Conservation (phyloP, 768 basidiomycete species). For the Boletellus sp. region DNA sequence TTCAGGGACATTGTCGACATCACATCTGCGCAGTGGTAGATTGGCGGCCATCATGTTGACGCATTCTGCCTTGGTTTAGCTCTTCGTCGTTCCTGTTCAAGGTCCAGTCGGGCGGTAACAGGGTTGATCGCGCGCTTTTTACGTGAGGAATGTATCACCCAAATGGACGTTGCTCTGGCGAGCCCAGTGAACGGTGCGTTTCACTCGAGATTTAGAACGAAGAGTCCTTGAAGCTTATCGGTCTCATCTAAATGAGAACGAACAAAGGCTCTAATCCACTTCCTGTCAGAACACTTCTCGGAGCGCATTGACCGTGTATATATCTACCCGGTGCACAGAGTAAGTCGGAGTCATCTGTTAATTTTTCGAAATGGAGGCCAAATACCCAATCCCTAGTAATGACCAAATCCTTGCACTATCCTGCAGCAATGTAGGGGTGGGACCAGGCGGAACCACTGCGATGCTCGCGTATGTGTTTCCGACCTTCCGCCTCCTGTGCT, state of each 20-base stretch:
- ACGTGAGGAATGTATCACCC: constrained; percentile 18
- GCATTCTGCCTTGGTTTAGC: constrained; percentile 24
- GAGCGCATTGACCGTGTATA: constrained; percentile 17
- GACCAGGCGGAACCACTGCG: constrained; percentile 75
- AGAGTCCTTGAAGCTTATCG: constrained; percentile 25
- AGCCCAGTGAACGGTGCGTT: constrained; percentile 11
- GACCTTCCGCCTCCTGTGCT: constrained; percentile 3
- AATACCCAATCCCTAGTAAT: constrained; percentile 31
- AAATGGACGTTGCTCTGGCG: constrained; percentile 12
- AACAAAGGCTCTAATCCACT: constrained; percentile 10
- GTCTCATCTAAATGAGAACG: constrained; percentile 18
- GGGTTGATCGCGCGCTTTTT: constrained; percentile 14
- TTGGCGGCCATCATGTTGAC: constrained; percentile 19
- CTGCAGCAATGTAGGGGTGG: constrained; percentile 72
- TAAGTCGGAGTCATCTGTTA: constrained; percentile 14
- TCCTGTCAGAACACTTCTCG: constrained; percentile 14
- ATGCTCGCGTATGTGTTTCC: constrained; percentile 68
- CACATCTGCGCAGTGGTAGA: constrained; percentile 17
- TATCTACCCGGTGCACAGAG: constrained; percentile 20
- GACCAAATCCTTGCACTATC: constrained; percentile 58
- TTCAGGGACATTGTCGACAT: constrained; percentile 24
- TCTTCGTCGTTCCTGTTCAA: constrained; percentile 11
- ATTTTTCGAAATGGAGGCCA: constrained; percentile 29
- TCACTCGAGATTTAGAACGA: constrained; percentile 16
- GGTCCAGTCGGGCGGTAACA: constrained; percentile 8